A percentile compares a stretch with the other conserved stretches of the same genome.
Evolutionary conservation across 805 yeast genomes (phyloP).

Genomic region (Myxozyma neglecta): DNA sequence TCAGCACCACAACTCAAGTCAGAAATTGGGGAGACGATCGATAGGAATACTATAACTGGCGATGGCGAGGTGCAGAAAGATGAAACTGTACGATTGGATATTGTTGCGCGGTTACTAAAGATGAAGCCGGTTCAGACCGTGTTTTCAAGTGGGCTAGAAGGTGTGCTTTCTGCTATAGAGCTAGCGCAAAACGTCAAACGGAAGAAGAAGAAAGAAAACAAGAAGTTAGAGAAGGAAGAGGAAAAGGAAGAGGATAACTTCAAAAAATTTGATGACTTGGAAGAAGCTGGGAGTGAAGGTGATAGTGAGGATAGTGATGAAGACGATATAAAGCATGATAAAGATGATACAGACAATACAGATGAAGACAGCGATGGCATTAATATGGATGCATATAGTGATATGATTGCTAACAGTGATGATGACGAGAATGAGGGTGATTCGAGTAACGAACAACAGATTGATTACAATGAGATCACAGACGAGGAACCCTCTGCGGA

Average conservation of each 20-base stretch:
- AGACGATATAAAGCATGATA: conserved; percentile 30
- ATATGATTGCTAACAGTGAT: conserved; percentile 10
- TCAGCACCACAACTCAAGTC: not conserved
- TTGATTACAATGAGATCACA: conserved; percentile 12
- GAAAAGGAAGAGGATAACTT: not conserved
- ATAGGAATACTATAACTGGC: not conserved
- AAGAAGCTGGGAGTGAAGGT: not conserved
- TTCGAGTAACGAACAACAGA: conserved; percentile 9
- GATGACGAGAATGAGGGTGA: conserved; percentile 2
- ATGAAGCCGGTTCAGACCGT: conserved; percentile 27
- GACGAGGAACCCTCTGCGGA: conserved; percentile 7
- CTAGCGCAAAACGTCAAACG: conserved; percentile 22
- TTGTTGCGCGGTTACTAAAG: conserved; percentile 34
- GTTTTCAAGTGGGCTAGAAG: conserved; percentile 13
- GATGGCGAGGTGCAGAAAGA: conserved; percentile 1
- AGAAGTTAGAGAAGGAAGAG: not conserved
- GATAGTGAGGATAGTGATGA: conserved; percentile 8
- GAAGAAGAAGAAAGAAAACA: not conserved
- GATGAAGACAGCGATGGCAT: conserved; percentile 35
- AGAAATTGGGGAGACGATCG: not conserved
- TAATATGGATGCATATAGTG: conserved; percentile 5
- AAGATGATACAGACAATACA: conserved; percentile 27
- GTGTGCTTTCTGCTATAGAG: conserved; percentile 18
- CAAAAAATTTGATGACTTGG: conserved; percentile 1
- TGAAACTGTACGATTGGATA: conserved; percentile 22